Evolutionary conservation across 2,329 filamentous ascomycete genomes (phyloP), one percentile per base, ranked within the genome.

Genomic region (Penicillium paneum): DNA sequence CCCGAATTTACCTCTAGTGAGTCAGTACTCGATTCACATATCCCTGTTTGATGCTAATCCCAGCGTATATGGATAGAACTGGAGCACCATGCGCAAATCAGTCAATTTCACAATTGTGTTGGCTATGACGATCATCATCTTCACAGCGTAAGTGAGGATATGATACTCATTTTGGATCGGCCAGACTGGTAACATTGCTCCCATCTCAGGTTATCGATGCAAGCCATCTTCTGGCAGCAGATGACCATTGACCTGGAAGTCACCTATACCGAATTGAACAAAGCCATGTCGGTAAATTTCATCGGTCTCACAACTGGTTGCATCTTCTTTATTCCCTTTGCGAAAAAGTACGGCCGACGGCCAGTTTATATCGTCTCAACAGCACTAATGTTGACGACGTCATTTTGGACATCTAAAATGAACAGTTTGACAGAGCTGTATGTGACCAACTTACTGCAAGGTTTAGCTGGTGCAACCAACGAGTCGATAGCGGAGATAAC

Each of bases 251-350:
- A 81, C 51, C 68, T 82, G 1, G 63, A 72, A 17, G 76, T 79
- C 54, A 72, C 65, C 31, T 74, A 72, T 54, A 59, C 63, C 0
- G 62, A 73, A 1, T 57, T 81, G 34, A 82, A 79, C 48, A 71
- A 76, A 42, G 72, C 72, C 3, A 77, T 74, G 57, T 80, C 78
- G 1, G 72, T 76, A 5, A 76, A 73, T n/a, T 78, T 67, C 50
- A 78, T 72, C 1, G 73, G 72, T 1, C 64, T 81, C 0, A 71
- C 73, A 12, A 56, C 76, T n/a, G 77, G 78, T 2, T 73, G 72
- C 39, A 57, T 79, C 3, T n/a, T 80, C 1, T 71, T 80, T 46
- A 74, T 79, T 7, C 78, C 78, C 0, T 70, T 81, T 8, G 75
- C 76, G 1, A 70, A 76, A 54, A 79, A 78, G 49, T 79, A 69